Conservation (phyloP, 345 rosid species). For the Populus nigra region DNA sequence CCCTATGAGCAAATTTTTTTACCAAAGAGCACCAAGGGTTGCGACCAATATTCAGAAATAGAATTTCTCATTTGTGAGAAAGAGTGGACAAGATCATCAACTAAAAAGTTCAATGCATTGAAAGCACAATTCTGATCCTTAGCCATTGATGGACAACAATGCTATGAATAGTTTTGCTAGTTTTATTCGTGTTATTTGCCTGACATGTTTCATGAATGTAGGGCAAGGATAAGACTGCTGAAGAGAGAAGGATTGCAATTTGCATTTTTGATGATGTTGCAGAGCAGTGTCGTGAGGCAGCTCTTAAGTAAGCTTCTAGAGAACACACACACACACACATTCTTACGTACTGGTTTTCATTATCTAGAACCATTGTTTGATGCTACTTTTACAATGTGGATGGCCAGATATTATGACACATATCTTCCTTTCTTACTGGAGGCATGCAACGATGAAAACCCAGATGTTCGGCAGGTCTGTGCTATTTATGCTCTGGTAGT, state of each 20-base stretch:
- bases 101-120: too few relatives aligned
- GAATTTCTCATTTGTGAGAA: too few relatives aligned
- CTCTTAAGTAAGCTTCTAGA: constrained; percentile 65
- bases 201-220: constrained; percentile 30
- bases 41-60: too few relatives aligned
- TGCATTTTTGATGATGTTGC: constrained; percentile 99
- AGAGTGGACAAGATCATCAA: too few relatives aligned
- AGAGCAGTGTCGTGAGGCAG: constrained; percentile 92
- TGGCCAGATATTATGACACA: constrained; percentile 84
- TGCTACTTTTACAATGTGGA: constrained; percentile 17
- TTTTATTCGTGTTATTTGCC: not conserved
- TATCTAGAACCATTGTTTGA: constrained; percentile 15
- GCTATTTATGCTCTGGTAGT: not conserved
- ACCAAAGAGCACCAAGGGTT: too few relatives aligned
- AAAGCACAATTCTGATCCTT: not conserved
- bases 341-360: constrained; percentile 8
- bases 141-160: not conserved
- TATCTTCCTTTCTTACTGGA: constrained; percentile 95
- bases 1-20: too few relatives aligned
- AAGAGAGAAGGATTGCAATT: constrained; percentile 98
- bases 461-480: constrained; percentile 95
- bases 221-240: constrained; percentile 99
- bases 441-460: constrained; percentile 92
- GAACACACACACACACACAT: not conserved
- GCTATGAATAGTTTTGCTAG: not conserved